Conservation (phyloP, 352 stramenopile species). For the Phytophthora chlamydospora region DNA sequence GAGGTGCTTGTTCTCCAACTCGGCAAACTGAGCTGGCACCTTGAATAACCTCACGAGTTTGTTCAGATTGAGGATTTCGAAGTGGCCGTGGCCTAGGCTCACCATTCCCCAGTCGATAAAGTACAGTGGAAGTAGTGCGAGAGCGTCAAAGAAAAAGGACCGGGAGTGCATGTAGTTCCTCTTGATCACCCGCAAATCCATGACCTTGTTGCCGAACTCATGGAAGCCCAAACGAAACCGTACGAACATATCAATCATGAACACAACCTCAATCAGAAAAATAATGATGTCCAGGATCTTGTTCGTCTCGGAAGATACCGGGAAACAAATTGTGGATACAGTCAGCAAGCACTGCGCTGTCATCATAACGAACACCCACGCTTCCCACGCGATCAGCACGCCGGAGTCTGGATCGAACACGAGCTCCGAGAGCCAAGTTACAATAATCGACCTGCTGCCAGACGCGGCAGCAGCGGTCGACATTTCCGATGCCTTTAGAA, state of each 20-base stretch:
- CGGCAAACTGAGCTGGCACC: slow-evolving; percentile 54
- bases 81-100: slow-evolving; percentile 4
- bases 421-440: slow-evolving; percentile 21
- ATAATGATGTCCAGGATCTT: slow-evolving; percentile 32
- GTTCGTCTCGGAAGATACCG: slow-evolving; percentile 5
- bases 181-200: slow-evolving; percentile 48
- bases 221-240: slow-evolving; percentile 60
- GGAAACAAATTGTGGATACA: slow-evolving; percentile 59
- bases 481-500: slow-evolving; percentile 50
- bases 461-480: slow-evolving; percentile 7
- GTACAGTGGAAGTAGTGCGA: slow-evolving; percentile 60
- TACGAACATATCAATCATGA: slow-evolving; percentile 64
- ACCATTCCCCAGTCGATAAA: slow-evolving; percentile 50
- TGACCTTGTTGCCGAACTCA: slow-evolving; percentile 78
- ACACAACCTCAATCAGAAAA: slow-evolving; percentile 50
- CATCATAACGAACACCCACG: slow-evolving; percentile 61
- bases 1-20: slow-evolving; percentile 66
- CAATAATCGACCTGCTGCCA: slow-evolving; percentile 10
- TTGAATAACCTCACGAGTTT: slow-evolving; percentile 67
- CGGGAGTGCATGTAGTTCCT: slow-evolving; percentile 52
- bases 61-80: slow-evolving; percentile 71
- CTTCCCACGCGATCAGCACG: slow-evolving; percentile 61
- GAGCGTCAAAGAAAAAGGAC: slow-evolving; percentile 49
- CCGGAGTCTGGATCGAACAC: slow-evolving; percentile 64
- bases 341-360: slow-evolving; percentile 53